Percentiles rank a stretch among this genome's conserved stretches.
These are phyloP conservation scores for Cyberlindnera veronae DNA, from an alignment of 805 yeast genomes.

Conservation along the genomic window DNA sequence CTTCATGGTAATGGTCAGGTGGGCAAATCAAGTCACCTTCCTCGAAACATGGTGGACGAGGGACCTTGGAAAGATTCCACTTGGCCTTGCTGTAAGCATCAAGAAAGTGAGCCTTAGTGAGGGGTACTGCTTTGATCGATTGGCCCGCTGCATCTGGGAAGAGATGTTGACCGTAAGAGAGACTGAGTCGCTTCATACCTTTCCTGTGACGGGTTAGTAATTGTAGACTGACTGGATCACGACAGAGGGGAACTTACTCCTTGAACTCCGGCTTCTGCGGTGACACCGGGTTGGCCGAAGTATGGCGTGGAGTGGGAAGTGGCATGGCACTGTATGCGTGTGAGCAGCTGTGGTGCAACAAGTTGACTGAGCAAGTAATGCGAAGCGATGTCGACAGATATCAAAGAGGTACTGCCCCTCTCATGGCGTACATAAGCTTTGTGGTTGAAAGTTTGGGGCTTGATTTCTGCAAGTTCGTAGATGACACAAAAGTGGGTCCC, in stretches of 20 bases:
- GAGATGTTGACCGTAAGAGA: constrained; percentile 8
- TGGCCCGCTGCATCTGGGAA: constrained; percentile 12
- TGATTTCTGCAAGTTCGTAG: too few relatives aligned
- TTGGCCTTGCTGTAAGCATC: constrained; percentile 55
- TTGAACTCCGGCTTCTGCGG: not conserved
- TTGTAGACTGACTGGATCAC: not conserved
- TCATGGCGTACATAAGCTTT: too few relatives aligned
- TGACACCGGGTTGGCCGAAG: too few relatives aligned
- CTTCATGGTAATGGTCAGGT: constrained; percentile 55
- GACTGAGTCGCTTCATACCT: not conserved
- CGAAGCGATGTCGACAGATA: too few relatives aligned
- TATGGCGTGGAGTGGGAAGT: not conserved
- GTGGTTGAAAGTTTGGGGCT: too few relatives aligned
- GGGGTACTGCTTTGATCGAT: constrained; percentile 29
- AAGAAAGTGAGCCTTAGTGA: constrained; percentile 50
- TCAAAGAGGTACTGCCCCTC: too few relatives aligned
- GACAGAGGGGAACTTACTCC: not conserved
- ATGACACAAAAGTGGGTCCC: too few relatives aligned
- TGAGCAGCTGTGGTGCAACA: too few relatives aligned
- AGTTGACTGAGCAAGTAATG: too few relatives aligned
- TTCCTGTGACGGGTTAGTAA: not conserved
- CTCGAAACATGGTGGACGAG: constrained; percentile 52
- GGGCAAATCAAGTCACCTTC: constrained; percentile 49
- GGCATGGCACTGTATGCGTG: too few relatives aligned
- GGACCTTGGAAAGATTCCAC: constrained; percentile 51